Evolutionary conservation across 2,329 filamentous ascomycete genomes (phyloP).

Genomic region (Ilyonectria mors-panacis): DNA sequence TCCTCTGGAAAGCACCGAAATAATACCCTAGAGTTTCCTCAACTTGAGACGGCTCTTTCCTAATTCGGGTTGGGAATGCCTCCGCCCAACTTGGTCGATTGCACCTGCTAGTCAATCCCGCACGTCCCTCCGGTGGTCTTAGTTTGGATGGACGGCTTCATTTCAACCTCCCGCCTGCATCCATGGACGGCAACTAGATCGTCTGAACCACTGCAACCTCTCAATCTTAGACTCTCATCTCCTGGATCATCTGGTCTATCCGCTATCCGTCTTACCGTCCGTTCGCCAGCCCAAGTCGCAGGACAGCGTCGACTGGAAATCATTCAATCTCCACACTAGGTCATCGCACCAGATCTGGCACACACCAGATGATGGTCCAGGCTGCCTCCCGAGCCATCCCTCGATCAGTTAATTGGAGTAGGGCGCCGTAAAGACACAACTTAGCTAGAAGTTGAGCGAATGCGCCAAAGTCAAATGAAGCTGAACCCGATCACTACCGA

Average conservation of each 20-base stretch:
- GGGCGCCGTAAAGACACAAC: neutral
- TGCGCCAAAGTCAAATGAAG: neutral
- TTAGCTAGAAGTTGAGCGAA: neutral
- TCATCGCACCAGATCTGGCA: slow-evolving; percentile 4
- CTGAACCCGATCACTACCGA: neutral
- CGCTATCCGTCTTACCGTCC: neutral
- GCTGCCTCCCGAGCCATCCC: neutral
- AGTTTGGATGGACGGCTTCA: neutral
- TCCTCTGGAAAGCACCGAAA: neutral
- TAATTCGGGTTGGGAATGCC: slow-evolving; percentile 6
- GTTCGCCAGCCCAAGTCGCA: slow-evolving; percentile 10
- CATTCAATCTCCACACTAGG: slow-evolving; percentile 8
- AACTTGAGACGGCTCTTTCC: slow-evolving; percentile 12
- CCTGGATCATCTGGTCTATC: slow-evolving; percentile 15
- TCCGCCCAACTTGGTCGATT: neutral
- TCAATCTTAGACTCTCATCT: neutral
- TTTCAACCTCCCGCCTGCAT: slow-evolving; percentile 3
- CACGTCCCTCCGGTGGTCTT: slow-evolving; percentile 5
- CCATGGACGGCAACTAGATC: neutral
- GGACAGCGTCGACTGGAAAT: slow-evolving; percentile 9
- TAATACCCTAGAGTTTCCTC: neutral
- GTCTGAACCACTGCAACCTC: slow-evolving; percentile 13
- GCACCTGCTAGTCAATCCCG: neutral
- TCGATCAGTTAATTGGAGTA: neutral
- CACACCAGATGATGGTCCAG: slow-evolving; percentile 8